Percentiles rank a stretch among this genome's conserved stretches.
These are phyloP conservation scores for Verticillium nonalfalfae DNA, from an alignment of 2,329 filamentous ascomycete species.

Conservation along the genomic window DNA sequence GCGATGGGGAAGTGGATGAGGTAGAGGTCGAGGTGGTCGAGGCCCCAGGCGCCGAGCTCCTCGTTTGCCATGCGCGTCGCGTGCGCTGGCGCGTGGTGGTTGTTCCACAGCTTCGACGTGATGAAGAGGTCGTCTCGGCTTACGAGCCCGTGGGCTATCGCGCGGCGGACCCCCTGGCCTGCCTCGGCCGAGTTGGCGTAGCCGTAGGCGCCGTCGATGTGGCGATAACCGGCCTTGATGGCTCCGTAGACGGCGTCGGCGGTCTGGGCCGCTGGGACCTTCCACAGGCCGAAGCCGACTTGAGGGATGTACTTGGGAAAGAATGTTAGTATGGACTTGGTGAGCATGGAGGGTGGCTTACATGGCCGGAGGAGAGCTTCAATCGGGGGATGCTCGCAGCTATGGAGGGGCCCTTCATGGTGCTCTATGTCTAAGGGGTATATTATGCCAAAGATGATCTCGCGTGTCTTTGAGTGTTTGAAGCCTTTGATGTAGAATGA, in stretches of 20 bases:
- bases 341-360: slow-evolving; percentile 12
- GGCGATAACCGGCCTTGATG: slow-evolving; percentile 46
- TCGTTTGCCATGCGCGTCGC: slow-evolving; percentile 50
- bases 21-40: slow-evolving; percentile 64
- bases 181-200: slow-evolving; percentile 63
- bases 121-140: slow-evolving; percentile 77
- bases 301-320: slow-evolving; percentile 26
- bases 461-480: neutral
- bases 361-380: slow-evolving; percentile 29
- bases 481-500: too few relatives aligned
- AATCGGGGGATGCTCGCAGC: slow-evolving; percentile 14
- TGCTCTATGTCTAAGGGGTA: neutral
- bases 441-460: too few relatives aligned
- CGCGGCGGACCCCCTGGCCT: slow-evolving; percentile 54
- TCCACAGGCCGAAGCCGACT: slow-evolving; percentile 35
- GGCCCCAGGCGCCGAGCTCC: slow-evolving; percentile 54
- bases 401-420: neutral
- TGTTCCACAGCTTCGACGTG: slow-evolving; percentile 81
- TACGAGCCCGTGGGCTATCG: slow-evolving; percentile 51
- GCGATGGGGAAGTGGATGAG: slow-evolving; percentile 58
- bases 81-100: slow-evolving; percentile 61
- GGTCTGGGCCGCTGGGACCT: slow-evolving; percentile 25
- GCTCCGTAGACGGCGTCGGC: slow-evolving; percentile 53
- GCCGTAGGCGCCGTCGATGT: slow-evolving; percentile 47
- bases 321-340: slow-evolving; percentile 2